Base-by-base conservation (phyloP, 352 stramenopile genomes). In the Phytophthora tubulina region DNA sequence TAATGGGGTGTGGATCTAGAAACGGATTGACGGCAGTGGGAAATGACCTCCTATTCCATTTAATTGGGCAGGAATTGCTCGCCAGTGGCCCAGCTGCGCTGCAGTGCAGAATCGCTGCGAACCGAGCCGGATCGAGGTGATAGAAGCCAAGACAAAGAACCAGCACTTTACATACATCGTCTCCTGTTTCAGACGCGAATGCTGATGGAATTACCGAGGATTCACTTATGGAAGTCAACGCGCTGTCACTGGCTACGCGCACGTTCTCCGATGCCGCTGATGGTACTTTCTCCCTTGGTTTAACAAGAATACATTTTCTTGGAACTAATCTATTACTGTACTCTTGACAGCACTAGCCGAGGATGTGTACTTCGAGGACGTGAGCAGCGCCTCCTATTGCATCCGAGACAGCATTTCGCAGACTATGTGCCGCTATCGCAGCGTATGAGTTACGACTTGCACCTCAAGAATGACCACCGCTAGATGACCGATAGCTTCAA, bases 401-500 rank as follows among this genome's bases (percentile, higher is more conserved):
- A 98, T 99, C 54, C 88, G 92, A 30, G 88, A 94, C 49, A 92
- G 88, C 53, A 96, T 99, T 48, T 77, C 91, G 61, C 81, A 96
- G 35, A 98, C 96, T 8, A 86, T 84, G 48, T 98, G 93, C 89
- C 98, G 73, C 81, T 99, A 10, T 98, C 91, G 31, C 88, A 98
- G 73, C 77, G 96, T 31, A 91, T 97, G 70, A 93, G 92, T 52
- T 92, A 89, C 42, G 95, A 98, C 58, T 80, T 99, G 27, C 98
- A 94, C 68, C 80, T 99, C 27, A 99, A 99, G 85, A 97, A 98
- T 56, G 97, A 99, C 79, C 97, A 99, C 68, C 93, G 95, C 21
- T 96, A 99, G 53, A 93, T 96, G 84, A 96, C 89, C 8, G 89
- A 87, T 51, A 93, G 90, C 56, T 99, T 99, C 82, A 99, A 99